These are phyloP conservation scores for Plenodomus lindquistii DNA, from an alignment of 2,329 filamentous ascomycete genomes.

Conservation along the genomic window DNA sequence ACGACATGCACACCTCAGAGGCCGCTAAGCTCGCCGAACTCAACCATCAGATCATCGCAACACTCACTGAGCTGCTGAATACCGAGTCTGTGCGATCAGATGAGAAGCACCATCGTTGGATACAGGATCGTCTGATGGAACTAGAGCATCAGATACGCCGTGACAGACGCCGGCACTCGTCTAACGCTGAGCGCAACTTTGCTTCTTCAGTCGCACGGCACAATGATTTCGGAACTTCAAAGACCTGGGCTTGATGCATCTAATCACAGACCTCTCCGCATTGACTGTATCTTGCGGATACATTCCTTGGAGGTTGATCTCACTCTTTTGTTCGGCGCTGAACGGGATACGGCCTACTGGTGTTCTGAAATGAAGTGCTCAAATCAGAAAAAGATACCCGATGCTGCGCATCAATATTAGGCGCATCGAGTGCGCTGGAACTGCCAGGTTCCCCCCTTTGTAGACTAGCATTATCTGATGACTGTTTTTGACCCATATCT, in stretches of 20 bases:
- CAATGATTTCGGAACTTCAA: constrained; percentile 35
- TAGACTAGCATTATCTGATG: neutral
- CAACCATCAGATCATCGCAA: constrained; percentile 58
- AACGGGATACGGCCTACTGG: constrained; percentile 18
- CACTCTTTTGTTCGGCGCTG: constrained; percentile 4
- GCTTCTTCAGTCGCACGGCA: constrained; percentile 43
- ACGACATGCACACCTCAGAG: constrained; percentile 46
- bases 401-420: constrained; percentile 9
- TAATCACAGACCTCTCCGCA: neutral
- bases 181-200: constrained; percentile 39
- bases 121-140: constrained; percentile 58
- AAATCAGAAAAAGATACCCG: constrained; percentile 33
- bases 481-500: neutral
- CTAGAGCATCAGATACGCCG: constrained; percentile 55
- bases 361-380: constrained; percentile 38
- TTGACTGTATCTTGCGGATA: neutral
- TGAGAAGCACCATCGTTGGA: constrained; percentile 52
- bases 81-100: constrained; percentile 55
- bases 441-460: neutral
- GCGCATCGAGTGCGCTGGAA: neutral
- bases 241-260: constrained; percentile 28
- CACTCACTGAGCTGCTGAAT: constrained; percentile 59
- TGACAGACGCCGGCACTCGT: constrained; percentile 46
- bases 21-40: constrained; percentile 53
- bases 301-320: constrained; percentile 4